Percentiles rank a stretch among this genome's conserved stretches.
phyloP scores from a whole-genome alignment of 805 yeast species.

The Metschnikowia matae region DNA sequence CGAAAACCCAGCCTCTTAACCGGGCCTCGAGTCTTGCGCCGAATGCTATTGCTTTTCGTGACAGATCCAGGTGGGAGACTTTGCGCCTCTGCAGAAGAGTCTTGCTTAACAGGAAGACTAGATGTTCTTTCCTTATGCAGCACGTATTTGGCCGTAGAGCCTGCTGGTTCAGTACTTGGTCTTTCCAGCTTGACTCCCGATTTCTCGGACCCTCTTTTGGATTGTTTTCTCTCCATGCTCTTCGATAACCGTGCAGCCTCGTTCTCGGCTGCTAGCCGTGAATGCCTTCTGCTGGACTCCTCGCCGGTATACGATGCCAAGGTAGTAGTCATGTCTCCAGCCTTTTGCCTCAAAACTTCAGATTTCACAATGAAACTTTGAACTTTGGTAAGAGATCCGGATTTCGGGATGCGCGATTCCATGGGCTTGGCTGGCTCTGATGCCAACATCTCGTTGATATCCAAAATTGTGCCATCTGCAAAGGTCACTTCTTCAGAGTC shows the following conservation, averaged over 20 bases:
- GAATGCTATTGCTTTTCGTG: not conserved
- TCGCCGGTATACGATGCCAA: constrained; percentile 8
- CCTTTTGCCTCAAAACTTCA: constrained; percentile 13
- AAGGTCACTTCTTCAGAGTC: constrained; percentile 13
- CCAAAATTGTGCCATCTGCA: constrained; percentile 17
- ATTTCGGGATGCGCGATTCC: constrained; percentile 15
- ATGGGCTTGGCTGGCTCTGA: constrained; percentile 12
- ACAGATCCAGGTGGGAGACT: not conserved
- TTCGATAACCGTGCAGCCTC: not conserved
- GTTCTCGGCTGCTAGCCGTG: not conserved
- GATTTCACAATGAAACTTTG: constrained; percentile 28
- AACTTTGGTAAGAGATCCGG: constrained; percentile 29
- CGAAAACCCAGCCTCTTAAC: not conserved
- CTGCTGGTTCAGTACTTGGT: not conserved
- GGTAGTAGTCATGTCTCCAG: constrained; percentile 14
- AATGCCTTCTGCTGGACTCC: constrained; percentile 1
- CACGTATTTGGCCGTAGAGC: not conserved
- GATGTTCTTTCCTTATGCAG: not conserved
- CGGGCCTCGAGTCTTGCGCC: not conserved
- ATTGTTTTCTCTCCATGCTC: not conserved
- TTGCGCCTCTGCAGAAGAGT: not conserved
- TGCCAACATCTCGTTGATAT: constrained; percentile 18
- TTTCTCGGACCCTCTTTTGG: not conserved
- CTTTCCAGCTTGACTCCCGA: not conserved
- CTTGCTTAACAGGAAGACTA: not conserved